Evolutionary conservation across 163 green algal species (phyloP).

Genomic region (Chloromonas sp.): DNA sequence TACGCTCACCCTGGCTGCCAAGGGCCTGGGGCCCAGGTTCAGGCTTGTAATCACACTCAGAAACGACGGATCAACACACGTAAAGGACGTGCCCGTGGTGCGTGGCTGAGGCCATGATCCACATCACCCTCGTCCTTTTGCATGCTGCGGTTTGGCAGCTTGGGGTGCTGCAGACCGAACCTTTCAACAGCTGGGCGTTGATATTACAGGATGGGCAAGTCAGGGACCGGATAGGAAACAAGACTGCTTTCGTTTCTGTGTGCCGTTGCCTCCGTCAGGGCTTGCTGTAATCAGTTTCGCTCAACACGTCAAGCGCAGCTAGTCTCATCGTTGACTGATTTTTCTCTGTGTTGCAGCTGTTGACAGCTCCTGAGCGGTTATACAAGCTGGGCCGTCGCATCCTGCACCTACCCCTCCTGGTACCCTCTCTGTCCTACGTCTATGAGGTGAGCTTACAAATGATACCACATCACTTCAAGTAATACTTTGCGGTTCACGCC

Average conservation of each 20-base stretch:
- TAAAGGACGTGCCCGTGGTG: constrained; percentile 40
- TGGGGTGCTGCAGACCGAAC: background rate
- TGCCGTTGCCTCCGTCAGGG: too few relatives aligned
- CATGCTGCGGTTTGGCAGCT: background rate
- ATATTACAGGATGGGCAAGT: background rate
- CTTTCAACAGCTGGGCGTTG: background rate
- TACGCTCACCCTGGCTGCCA: constrained; percentile 32
- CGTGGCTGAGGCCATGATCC: background rate
- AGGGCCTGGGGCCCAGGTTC: constrained; percentile 58
- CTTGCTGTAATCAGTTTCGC: too few relatives aligned
- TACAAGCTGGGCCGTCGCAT: constrained; percentile 29
- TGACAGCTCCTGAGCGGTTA: constrained; percentile 18
- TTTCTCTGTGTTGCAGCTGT: constrained; percentile 7
- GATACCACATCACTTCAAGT: background rate
- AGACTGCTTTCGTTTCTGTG: background rate
- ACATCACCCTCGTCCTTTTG: background rate
- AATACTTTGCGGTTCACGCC: too few relatives aligned
- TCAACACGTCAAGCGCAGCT: too few relatives aligned
- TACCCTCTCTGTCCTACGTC: constrained; percentile 45
- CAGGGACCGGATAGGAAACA: background rate
- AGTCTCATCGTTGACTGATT: too few relatives aligned
- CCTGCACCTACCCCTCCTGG: constrained; percentile 37
- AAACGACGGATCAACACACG: constrained; percentile 47
- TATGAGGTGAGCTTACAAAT: constrained; percentile 27
- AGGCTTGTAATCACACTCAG: constrained; percentile 44